These are phyloP conservation scores for Chamaecyparis obtusa DNA, from an alignment of 75 land plant species.

Conservation along the genomic window DNA sequence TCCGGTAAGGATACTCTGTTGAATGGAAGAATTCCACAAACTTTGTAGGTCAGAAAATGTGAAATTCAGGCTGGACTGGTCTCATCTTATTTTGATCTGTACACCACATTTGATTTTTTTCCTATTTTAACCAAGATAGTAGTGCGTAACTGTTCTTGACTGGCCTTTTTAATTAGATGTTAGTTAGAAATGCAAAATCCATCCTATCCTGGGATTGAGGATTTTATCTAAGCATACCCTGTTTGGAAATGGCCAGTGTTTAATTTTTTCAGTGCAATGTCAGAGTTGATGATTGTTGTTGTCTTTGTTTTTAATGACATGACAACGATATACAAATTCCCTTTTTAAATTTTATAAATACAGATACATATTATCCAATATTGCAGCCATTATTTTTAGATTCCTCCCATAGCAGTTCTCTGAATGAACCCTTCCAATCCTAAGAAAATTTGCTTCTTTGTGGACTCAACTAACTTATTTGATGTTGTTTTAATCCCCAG, in stretches of 20 bases:
- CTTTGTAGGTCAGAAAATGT: not conserved
- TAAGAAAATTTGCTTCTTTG: not conserved
- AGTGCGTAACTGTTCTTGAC: not conserved
- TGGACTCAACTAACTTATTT: conserved; percentile 1
- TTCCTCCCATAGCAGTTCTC: not conserved
- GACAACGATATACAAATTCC: not conserved
- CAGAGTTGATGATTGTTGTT: not conserved
- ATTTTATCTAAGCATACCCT: not conserved
- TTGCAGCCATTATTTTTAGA: not conserved
- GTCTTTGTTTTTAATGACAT: not conserved
- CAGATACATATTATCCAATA: not conserved
- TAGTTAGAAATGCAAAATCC: not conserved
- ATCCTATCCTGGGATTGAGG: not conserved
- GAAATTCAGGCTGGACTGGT: not conserved
- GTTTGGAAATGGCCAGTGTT: not conserved
- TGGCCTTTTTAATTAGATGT: not conserved
- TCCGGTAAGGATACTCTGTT: not conserved
- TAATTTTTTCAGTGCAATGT: not conserved
- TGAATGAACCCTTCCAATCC: not conserved
- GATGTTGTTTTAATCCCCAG: not conserved
- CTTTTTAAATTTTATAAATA: not conserved
- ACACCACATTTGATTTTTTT: not conserved
- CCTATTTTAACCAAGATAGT: not conserved
- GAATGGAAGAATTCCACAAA: not conserved
- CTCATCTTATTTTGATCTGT: not conserved